Conservation (phyloP, 352 stramenopile genomes). For the Thalassiosira mediterranea region DNA sequence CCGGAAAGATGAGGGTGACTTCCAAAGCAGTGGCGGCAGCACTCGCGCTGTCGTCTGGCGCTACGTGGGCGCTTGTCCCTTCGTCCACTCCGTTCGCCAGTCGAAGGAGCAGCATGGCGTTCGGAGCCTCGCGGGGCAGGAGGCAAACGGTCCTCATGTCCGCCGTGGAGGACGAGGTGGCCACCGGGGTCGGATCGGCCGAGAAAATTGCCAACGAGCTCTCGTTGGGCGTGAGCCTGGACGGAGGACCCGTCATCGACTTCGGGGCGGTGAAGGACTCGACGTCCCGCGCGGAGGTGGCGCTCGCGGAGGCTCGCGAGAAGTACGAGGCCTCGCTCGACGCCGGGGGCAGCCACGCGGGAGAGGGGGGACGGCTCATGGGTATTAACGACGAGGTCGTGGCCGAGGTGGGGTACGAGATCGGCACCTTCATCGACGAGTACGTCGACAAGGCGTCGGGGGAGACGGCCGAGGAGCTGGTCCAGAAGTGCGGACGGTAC, state of each 20-base stretch:
- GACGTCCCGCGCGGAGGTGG: slow-evolving; percentile 64
- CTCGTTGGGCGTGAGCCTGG: slow-evolving; percentile 63
- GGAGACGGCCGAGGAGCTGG: slow-evolving; percentile 33
- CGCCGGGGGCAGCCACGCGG: not conserved
- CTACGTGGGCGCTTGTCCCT: slow-evolving; percentile 19
- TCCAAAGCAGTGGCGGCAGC: slow-evolving; percentile 8
- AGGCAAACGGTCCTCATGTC: slow-evolving; percentile 14
- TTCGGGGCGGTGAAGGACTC: slow-evolving; percentile 74
- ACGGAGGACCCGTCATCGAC: slow-evolving; percentile 79
- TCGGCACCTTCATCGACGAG: slow-evolving; percentile 61
- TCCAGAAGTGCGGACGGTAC: slow-evolving; percentile 75
- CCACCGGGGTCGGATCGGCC: slow-evolving; percentile 9
- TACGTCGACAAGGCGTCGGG: slow-evolving; percentile 39
- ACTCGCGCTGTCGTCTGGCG: slow-evolving; percentile 9
- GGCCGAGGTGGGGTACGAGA: slow-evolving; percentile 74
- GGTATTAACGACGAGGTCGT: slow-evolving; percentile 84
- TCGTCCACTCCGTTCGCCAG: not conserved
- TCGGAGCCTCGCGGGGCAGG: slow-evolving; percentile 8
- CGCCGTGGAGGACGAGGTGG: slow-evolving; percentile 16
- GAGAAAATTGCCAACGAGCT: slow-evolving; percentile 71
- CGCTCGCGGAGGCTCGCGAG: slow-evolving; percentile 59
- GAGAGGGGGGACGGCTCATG: slow-evolving; percentile 53
- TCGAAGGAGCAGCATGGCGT: slow-evolving; percentile 2
- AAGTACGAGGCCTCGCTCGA: slow-evolving; percentile 38
- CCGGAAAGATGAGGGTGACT: too few species aligned